Percentiles rank a stretch among this genome's conserved stretches.
Conservation (phyloP, 139 green algal species). For the Spirogloea muscicola region DNA sequence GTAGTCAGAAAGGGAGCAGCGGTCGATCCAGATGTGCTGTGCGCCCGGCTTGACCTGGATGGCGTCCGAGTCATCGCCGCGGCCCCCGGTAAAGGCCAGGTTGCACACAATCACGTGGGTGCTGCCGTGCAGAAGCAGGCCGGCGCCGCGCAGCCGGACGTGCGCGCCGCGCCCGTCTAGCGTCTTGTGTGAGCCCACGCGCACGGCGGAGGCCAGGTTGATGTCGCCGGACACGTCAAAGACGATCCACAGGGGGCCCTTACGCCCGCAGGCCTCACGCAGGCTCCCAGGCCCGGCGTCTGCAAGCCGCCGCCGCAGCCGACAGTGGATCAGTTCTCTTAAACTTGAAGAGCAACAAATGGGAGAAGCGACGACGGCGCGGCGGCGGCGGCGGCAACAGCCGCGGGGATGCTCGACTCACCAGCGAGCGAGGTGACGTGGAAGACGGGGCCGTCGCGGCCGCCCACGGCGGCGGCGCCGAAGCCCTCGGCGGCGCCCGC, state of each 20-base stretch:
- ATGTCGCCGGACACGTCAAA: conserved; percentile 20
- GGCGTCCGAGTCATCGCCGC: background rate
- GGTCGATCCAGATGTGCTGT: conserved; percentile 20
- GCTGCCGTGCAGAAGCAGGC: conserved; percentile 6
- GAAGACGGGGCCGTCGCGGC: conserved; percentile 3
- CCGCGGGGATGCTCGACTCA: background rate
- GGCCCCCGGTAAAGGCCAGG: background rate
- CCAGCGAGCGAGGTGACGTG: conserved; percentile 13
- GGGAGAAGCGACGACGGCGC: background rate
- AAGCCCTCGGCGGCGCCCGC: conserved; percentile 21
- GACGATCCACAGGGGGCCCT: conserved; percentile 7
- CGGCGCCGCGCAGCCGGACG: background rate
- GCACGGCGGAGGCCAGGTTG: background rate
- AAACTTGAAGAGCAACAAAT: background rate
- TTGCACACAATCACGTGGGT: conserved; percentile 21
- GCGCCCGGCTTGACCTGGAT: conserved; percentile 15
- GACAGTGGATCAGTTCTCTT: background rate
- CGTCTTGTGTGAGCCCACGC: conserved; percentile 14
- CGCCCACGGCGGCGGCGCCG: background rate
- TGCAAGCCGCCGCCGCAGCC: background rate
- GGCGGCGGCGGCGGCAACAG: background rate
- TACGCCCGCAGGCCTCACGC: background rate
- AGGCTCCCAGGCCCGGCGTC: background rate
- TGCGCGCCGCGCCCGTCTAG: conserved; percentile 5
- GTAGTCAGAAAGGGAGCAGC: conserved; percentile 16